Evolutionary conservation across 805 yeast genomes (phyloP).

Genomic region (Metschnikowia bowlesiae): DNA sequence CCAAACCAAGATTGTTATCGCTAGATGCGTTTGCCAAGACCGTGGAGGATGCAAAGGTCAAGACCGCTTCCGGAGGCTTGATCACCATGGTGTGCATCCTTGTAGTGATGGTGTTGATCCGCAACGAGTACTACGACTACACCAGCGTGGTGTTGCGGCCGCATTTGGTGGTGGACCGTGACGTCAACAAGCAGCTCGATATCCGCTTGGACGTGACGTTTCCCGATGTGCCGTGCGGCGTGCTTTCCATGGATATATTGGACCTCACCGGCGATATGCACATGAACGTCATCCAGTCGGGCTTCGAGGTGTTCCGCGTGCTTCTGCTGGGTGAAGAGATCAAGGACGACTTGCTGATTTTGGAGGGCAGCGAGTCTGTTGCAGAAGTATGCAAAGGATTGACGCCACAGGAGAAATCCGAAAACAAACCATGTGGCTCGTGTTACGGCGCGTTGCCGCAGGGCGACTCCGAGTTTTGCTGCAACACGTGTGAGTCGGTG

Average conservation of each 20-base stretch:
- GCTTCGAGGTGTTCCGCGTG: conserved; percentile 70
- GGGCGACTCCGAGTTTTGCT: conserved; percentile 51
- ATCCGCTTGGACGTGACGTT: conserved; percentile 80
- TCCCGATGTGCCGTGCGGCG: conserved; percentile 81
- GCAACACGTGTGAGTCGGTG: conserved; percentile 83
- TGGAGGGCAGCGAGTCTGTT: conserved; percentile 21
- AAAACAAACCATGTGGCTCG: conserved; percentile 61
- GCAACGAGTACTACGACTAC: conserved; percentile 76
- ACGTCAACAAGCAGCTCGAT: conserved; percentile 66
- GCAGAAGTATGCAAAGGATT: conserved; percentile 31
- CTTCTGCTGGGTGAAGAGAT: conserved; percentile 45
- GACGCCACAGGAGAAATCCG: conserved; percentile 29
- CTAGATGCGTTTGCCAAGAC: conserved; percentile 92
- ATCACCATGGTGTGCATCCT: conserved; percentile 70
- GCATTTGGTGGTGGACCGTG: conserved; percentile 84
- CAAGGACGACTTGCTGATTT: conserved; percentile 24
- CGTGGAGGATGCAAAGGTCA: conserved; percentile 86
- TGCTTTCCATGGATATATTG: conserved; percentile 77
- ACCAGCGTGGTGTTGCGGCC: conserved; percentile 66
- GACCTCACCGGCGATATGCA: conserved; percentile 86
- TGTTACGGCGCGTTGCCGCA: conserved; percentile 75
- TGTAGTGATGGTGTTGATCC: conserved; percentile 56
- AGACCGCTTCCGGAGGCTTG: conserved; percentile 86
- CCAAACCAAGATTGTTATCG: conserved; percentile 45
- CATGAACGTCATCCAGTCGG: conserved; percentile 63